These are phyloP conservation scores for Neophaeococcomyces aloes DNA, from an alignment of 2,329 filamentous ascomycete species.

Conservation along the genomic window DNA sequence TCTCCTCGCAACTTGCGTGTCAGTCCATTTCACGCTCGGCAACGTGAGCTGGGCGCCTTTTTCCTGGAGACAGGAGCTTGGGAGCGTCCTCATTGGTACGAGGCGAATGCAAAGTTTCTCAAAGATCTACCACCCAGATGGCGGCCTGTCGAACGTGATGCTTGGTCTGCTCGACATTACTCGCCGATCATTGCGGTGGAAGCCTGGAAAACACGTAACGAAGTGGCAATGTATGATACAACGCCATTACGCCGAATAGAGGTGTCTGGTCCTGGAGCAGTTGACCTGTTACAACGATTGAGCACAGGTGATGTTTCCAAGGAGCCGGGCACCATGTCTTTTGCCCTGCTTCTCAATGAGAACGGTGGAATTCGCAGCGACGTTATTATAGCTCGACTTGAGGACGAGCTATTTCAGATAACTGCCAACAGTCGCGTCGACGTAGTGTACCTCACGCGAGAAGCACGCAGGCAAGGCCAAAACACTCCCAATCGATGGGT, in stretches of 20 bases:
- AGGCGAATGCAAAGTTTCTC: conserved; percentile 45
- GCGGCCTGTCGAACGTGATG: conserved; percentile 46
- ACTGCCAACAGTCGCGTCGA: conserved; percentile 48
- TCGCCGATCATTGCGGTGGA: conserved; percentile 51
- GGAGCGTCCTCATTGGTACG: conserved; percentile 55
- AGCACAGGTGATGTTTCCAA: conserved; percentile 29
- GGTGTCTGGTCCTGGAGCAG: conserved; percentile 47
- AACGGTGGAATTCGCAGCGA: conserved; percentile 48
- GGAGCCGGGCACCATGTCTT: conserved; percentile 38
- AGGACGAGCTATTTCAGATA: conserved; percentile 40
- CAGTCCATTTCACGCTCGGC: conserved; percentile 48
- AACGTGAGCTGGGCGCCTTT: conserved; percentile 41
- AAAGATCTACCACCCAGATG: conserved; percentile 43
- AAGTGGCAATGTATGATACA: conserved; percentile 54
- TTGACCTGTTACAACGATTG: conserved; percentile 44
- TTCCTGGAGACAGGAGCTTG: conserved; percentile 51
- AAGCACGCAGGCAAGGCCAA: conserved; percentile 41
- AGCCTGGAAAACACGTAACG: conserved; percentile 55
- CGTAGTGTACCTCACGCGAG: conserved; percentile 43
- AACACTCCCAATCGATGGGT: conserved; percentile 34
- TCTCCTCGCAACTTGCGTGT: conserved; percentile 49
- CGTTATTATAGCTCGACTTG: conserved; percentile 45
- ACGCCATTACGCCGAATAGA: conserved; percentile 50
- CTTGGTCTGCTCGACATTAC: conserved; percentile 48
- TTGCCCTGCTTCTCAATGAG: conserved; percentile 46